Percentiles rank a stretch among this genome's conserved stretches.
Conservation (phyloP, 805 yeast species). For the Zygoascus ofunaensis region DNA sequence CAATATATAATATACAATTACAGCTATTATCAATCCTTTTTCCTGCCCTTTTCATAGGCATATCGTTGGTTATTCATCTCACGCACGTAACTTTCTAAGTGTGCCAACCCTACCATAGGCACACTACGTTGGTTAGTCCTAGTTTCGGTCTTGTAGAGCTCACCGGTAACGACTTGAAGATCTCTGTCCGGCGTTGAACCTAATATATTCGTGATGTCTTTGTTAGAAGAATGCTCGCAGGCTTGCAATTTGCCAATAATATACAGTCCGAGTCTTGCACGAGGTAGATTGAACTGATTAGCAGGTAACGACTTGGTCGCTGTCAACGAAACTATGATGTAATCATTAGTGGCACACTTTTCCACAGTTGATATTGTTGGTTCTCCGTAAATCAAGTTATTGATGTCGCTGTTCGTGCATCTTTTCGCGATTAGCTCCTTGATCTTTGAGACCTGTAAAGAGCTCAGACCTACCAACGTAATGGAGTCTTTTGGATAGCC, state of each 20-base stretch:
- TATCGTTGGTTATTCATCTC: conserved; percentile 25
- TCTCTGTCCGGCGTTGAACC: conserved; percentile 1
- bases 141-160: conserved; percentile 21
- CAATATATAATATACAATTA: no score
- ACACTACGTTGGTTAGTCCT: conserved; percentile 13
- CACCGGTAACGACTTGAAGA: conserved; percentile 24
- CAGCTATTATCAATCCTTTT: no score
- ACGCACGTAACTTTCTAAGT: conserved; percentile 26
- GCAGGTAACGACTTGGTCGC: conserved; percentile 26
- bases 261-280: conserved; percentile 31
- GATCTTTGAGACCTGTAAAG: conserved; percentile 35
- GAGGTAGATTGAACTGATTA: conserved; percentile 12
- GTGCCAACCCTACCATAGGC: conserved; percentile 25
- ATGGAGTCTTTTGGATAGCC: conserved; percentile 36
- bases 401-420: conserved; percentile 16
- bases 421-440: conserved; percentile 33
- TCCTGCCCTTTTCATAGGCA: conserved; percentile 12
- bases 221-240: neutral
- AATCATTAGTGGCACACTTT: conserved; percentile 25
- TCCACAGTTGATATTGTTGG: conserved; percentile 28
- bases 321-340: conserved; percentile 31
- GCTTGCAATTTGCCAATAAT: conserved; percentile 22
- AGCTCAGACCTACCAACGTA: conserved; percentile 31
- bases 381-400: conserved; percentile 22
- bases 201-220: neutral